Percentiles rank a stretch among this genome's conserved stretches.
Conservation (phyloP, 2,329 filamentous ascomycete genomes). For the Aspergillus hortae region DNA sequence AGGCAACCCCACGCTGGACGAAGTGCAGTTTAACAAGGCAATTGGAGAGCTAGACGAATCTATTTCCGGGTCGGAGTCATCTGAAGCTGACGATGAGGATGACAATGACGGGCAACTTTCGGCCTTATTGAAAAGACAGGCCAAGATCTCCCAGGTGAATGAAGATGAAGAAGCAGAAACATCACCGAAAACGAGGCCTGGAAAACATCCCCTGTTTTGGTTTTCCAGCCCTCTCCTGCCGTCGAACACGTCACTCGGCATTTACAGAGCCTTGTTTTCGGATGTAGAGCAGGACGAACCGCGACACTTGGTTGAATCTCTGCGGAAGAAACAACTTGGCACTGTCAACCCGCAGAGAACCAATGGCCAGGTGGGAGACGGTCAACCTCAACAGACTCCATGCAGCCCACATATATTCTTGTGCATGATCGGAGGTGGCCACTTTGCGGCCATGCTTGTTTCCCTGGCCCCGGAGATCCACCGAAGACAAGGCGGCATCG, state of each 20-base stretch:
- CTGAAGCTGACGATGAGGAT: conserved; percentile 66
- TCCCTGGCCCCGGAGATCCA: conserved; percentile 76
- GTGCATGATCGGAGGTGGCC: conserved; percentile 97
- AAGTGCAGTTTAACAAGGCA: conserved; percentile 81
- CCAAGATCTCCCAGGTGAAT: conserved; percentile 57
- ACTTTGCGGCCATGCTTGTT: conserved; percentile 96
- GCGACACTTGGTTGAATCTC: conserved; percentile 60
- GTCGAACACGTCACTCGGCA: conserved; percentile 72
- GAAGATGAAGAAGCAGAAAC: conserved; percentile 45
- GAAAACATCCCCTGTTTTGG: conserved; percentile 78
- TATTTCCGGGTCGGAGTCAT: conserved; percentile 71
- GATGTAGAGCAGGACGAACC: conserved; percentile 65
- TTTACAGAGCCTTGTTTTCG: conserved; percentile 81
- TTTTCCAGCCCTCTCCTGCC: conserved; percentile 74
- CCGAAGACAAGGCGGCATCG: conserved; percentile 64
- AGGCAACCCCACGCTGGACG: conserved; percentile 67
- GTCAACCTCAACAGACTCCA: conserved; percentile 38
- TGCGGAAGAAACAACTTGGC: conserved; percentile 73
- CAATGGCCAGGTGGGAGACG: conserved; percentile 28
- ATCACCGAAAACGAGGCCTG: conserved; percentile 50
- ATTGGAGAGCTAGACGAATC: conserved; percentile 88
- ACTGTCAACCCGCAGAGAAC: conserved; percentile 49
- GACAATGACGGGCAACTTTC: conserved; percentile 58
- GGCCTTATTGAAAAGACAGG: conserved; percentile 77
- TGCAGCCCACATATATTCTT: conserved; percentile 83